Evolutionary conservation across 2,329 filamentous ascomycete species (phyloP).

Genomic region (Ophidiomyces ophidiicola): DNA sequence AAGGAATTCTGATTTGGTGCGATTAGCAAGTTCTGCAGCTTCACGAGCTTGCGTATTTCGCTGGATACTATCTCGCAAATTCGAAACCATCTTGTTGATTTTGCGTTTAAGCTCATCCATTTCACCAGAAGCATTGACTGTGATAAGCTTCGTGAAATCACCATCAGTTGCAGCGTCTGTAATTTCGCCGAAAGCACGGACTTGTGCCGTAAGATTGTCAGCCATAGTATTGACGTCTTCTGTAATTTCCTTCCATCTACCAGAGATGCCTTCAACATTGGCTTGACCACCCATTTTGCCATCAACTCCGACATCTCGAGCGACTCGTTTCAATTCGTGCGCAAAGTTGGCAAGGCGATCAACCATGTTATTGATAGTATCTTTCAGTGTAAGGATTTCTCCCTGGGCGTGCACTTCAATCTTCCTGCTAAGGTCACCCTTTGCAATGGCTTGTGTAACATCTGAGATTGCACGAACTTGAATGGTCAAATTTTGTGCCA

Average conservation of each 20-base stretch:
- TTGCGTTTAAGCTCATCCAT: slow-evolving; percentile 99
- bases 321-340: slow-evolving; percentile 87
- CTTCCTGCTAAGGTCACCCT: slow-evolving; percentile 90
- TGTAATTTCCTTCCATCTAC: slow-evolving; percentile 96
- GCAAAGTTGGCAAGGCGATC: slow-evolving; percentile 90
- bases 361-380: slow-evolving; percentile 99
- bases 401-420: slow-evolving; percentile 92
- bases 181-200: slow-evolving; percentile 94
- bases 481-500: slow-evolving; percentile 51
- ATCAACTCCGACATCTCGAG: slow-evolving; percentile 91
- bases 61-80: slow-evolving; percentile 88
- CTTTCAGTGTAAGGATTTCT: slow-evolving; percentile 85
- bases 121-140: slow-evolving; percentile 91
- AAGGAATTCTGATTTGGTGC: slow-evolving; percentile 95
- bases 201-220: slow-evolving; percentile 79
- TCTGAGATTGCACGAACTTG: slow-evolving; percentile 84
- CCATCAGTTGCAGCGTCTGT: slow-evolving; percentile 96
- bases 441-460: slow-evolving; percentile 87
- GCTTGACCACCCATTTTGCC: slow-evolving; percentile 98
- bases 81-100: slow-evolving; percentile 99
- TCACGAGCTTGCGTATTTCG: slow-evolving; percentile 91
- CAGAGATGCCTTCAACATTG: slow-evolving; percentile 82
- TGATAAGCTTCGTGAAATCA: slow-evolving; percentile 93
- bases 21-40: slow-evolving; percentile 90
- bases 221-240: slow-evolving; percentile 94